Conservation (phyloP, 495 filamentous ascomycete genomes). For the Tuber indicum region DNA sequence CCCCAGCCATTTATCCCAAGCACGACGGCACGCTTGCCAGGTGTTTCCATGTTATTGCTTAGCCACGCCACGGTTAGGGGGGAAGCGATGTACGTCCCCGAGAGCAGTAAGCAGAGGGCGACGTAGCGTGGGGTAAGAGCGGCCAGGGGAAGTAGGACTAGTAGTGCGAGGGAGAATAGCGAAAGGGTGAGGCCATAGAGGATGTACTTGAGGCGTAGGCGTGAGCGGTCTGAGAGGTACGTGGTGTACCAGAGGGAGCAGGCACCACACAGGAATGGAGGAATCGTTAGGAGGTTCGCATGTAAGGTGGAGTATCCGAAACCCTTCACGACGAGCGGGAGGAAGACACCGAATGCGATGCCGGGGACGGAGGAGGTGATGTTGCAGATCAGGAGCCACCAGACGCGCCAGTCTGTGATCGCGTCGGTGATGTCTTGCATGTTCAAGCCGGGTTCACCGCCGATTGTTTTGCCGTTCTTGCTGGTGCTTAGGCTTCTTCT, state of each 20-base stretch:
- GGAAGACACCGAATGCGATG: conserved; percentile 53
- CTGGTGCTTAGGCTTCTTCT: no score
- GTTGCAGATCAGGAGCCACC: conserved; percentile 50
- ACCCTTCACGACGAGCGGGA: conserved; percentile 50
- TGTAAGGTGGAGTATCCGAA: conserved; percentile 46
- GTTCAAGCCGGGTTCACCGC: conserved; percentile 44
- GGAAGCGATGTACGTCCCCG: conserved; percentile 51
- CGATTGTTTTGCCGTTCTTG: conserved; percentile 32
- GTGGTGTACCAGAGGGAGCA: conserved; percentile 47
- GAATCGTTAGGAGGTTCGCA: conserved; percentile 54
- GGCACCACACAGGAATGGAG: conserved; percentile 52
- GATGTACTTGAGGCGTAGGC: conserved; percentile 50
- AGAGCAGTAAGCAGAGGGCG: conserved; percentile 51
- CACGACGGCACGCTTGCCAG: conserved; percentile 51
- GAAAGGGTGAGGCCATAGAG: conserved; percentile 48
- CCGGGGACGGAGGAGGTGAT: conserved; percentile 52
- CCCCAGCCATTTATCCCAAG: conserved; percentile 58
- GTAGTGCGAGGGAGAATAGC: conserved; percentile 46
- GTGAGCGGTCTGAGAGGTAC: conserved; percentile 47
- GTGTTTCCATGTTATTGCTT: conserved; percentile 50
- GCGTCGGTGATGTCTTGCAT: conserved; percentile 49
- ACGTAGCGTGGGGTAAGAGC: conserved; percentile 46
- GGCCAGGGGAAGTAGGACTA: conserved; percentile 42
- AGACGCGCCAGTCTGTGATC: conserved; percentile 50
- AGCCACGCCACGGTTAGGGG: conserved; percentile 57